Percentiles rank a stretch among this genome's conserved stretches.
These are phyloP conservation scores for Mycena olivaceomarginata DNA, from an alignment of 768 basidiomycete species.

Conservation along the genomic window DNA sequence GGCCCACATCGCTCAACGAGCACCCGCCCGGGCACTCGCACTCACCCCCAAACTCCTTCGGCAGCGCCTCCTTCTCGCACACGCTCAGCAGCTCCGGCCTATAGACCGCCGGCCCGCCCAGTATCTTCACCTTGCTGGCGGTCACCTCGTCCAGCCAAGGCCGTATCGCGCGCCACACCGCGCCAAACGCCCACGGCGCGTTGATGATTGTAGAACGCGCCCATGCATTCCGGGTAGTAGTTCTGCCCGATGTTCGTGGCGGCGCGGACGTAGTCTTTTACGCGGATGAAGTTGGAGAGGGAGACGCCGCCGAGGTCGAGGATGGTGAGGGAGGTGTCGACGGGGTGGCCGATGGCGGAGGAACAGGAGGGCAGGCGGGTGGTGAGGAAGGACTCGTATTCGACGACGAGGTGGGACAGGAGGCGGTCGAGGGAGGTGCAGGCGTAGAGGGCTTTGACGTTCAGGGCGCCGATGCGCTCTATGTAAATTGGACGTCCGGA, in stretches of 20 bases:
- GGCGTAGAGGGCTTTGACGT: conserved; percentile 88
- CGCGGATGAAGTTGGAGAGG: conserved; percentile 89
- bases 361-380: conserved; percentile 90
- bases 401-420: conserved; percentile 90
- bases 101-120: conserved; percentile 74
- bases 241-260: conserved; percentile 92
- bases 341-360: conserved; percentile 83
- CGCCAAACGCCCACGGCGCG: conserved; percentile 93
- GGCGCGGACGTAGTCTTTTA: conserved; percentile 92
- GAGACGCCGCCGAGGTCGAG: conserved; percentile 88
- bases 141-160: conserved; percentile 97
- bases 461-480: conserved; percentile 93
- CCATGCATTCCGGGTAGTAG: conserved; percentile 94
- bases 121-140: conserved; percentile 94
- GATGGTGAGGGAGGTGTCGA: conserved; percentile 99
- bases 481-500: conserved; percentile 98
- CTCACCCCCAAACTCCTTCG: conserved; percentile 88
- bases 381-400: conserved; percentile 93
- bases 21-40: conserved; percentile 90
- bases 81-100: conserved; percentile 87
- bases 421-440: conserved; percentile 92
- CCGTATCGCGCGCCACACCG: conserved; percentile 93
- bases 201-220: conserved; percentile 99
- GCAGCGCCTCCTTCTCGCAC: conserved; percentile 88
- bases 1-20: conserved; percentile 56